Base-by-base conservation (phyloP, 768 basidiomycete genomes). In the Sarcodon aspratus region DNA sequence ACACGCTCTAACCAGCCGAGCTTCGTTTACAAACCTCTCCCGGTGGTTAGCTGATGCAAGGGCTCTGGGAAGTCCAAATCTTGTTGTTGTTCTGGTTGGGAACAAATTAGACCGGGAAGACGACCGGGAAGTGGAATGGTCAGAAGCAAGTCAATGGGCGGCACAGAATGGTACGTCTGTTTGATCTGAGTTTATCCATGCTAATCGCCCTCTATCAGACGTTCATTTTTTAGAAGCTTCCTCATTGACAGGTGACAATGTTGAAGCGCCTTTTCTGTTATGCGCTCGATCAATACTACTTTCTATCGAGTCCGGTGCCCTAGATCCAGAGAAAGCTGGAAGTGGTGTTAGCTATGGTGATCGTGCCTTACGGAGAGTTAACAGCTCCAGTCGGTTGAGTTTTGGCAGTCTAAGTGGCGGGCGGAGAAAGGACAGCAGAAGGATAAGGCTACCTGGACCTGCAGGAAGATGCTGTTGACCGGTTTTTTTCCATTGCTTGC, bases 281-380 rank as follows among this genome's bases (percentile, higher is more conserved):
- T 82, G 87, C 17, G 88, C 92, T 31, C 80, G 92, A 48, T 84
- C 88, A 7, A 92, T 96, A 54, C 71, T 97, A 48, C 73, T 93
- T 18, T 79, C 89, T 17, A 92, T 97, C 57, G 94, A 97, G 66
- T 85, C 89, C 12, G 93, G 92, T 27, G 71, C 73, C 12, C 74
- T 97, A 36, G 91, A 97, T 65, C 95, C 95, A 37, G 94, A 97
- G 67, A 86, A 88, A 60, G 79, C 89, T 12, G 95, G 92, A 1
- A 93, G 89, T 52, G 96, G 96, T 17, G 92, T 99, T 42, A 91
- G 87, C 59, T 99, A 96, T 60, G 96, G 96, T 8, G 96, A 97
- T 63, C 76, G 96, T 51, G 87, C 92, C 18, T 71, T 98, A 33
- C 76, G 92, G 49, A 75, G 95, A 58, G 90, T 97, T 33, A 92